phyloP scores from a whole-genome alignment of 2,329 filamentous ascomycete genomes.

The Penicillium sp. region DNA sequence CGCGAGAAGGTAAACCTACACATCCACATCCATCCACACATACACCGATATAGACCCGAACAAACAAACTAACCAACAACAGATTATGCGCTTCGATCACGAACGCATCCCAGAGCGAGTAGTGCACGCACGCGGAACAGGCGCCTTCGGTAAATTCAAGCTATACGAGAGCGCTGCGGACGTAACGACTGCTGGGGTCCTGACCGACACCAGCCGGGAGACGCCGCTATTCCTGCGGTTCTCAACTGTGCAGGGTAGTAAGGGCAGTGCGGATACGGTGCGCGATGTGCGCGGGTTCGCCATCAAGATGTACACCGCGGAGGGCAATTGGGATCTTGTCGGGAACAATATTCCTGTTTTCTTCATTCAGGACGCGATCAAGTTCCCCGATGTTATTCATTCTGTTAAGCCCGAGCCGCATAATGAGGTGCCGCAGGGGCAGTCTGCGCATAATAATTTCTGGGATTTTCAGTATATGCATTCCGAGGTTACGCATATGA shows the following conservation, averaged over 20 bases:
- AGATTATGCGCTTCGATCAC: slow-evolving; percentile 68
- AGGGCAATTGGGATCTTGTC: slow-evolving; percentile 65
- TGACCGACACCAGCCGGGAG: slow-evolving; percentile 66
- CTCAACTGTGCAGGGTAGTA: slow-evolving; percentile 72
- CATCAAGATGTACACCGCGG: slow-evolving; percentile 72
- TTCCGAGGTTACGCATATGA: slow-evolving; percentile 35
- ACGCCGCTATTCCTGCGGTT: slow-evolving; percentile 70
- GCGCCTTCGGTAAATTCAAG: slow-evolving; percentile 66
- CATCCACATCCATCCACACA: background rate
- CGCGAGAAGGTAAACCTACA: slow-evolving; percentile 67
- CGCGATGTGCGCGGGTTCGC: slow-evolving; percentile 82
- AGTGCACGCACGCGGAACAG: slow-evolving; percentile 64
- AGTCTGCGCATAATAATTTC: slow-evolving; percentile 53
- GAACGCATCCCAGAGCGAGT: slow-evolving; percentile 68
- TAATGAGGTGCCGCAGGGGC: slow-evolving; percentile 52
- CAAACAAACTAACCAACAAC: background rate
- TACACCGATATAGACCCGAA: background rate
- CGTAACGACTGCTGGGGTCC: slow-evolving; percentile 61
- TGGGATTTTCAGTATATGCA: slow-evolving; percentile 40
- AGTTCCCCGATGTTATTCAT: slow-evolving; percentile 44
- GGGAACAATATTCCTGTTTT: slow-evolving; percentile 45
- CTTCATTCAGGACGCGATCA: slow-evolving; percentile 44
- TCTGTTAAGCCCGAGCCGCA: slow-evolving; percentile 42
- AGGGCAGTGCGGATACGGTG: slow-evolving; percentile 75
- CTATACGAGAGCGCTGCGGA: slow-evolving; percentile 63